Base-by-base conservation (phyloP, 1,139 yeast species). In the Pneumocystis jirovecii region DNA sequence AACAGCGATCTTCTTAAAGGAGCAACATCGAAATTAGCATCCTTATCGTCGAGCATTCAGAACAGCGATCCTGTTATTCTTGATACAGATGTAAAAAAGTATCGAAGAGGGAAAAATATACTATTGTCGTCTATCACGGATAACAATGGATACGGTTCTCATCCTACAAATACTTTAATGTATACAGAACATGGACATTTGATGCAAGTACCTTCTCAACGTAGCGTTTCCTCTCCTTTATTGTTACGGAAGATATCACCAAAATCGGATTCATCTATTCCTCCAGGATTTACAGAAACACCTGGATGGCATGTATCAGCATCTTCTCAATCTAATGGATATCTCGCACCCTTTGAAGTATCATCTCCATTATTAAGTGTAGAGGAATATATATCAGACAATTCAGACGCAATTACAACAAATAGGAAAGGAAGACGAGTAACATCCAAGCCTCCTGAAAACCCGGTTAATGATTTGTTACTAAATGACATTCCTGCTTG, bases 401-500 rank as follows among this genome's bases (percentile, higher is more conserved):
- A 61, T 37, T 61, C 63, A 37, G 44, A 37, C n/a, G 42, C 57
- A 35, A 35, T 37, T 25, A n/a, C 12, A 29, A 6, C 42, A 39
- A 50, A 61, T 35, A 61, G 59, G 31, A 61, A 37, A 35, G 62
- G 62, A 15, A 50, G 64, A 29, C 65, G 67, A 7, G 19, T 42
- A 8, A 35, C 59, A 15, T 34, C 65, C 25, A 66, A 66, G 34
- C 65, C 63, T 5, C 59, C 57, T 12, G 68, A 66, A 56, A 64
- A 66, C 15, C 68, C 70, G 1, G 65, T 68, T 10, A 70, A 70
- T 29, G 68, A 67, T 57, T 84, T 83, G 65, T 76, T 89, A 68
- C 78, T 90, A 72, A 79, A 81, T 68, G 95, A 93, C 74, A 84
- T 93, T 65, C 96, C 97, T 2, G 87, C 89, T 3, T 93, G 98